Evolutionary conservation across 2,329 filamentous ascomycete genomes (phyloP).

Genomic region (Neofusicoccum umdonicola): DNA sequence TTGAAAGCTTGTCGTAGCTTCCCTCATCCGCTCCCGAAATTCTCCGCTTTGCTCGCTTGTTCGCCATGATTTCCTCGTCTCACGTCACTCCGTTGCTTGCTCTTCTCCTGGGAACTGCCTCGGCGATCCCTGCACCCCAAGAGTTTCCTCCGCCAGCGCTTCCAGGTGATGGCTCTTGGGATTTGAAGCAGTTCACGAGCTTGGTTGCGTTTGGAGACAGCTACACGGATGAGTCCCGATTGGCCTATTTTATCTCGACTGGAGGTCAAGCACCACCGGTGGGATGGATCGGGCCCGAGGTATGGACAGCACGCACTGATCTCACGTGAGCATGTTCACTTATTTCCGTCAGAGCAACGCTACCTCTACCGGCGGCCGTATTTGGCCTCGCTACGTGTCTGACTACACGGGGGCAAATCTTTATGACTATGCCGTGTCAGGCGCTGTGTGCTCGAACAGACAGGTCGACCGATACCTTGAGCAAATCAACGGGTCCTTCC

Average conservation of each 20-base stretch:
- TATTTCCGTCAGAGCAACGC: constrained; percentile 37
- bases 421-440: constrained; percentile 69
- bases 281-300: constrained; percentile 53
- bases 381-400: constrained; percentile 67
- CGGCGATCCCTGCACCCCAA: not conserved
- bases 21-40: not conserved
- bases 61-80: not conserved
- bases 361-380: constrained; percentile 64
- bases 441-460: constrained; percentile 70
- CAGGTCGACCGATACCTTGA: constrained; percentile 58
- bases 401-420: constrained; percentile 55
- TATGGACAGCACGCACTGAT: constrained; percentile 24
- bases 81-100: not conserved
- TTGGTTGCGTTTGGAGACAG: constrained; percentile 72
- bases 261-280: constrained; percentile 60
- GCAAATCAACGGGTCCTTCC: constrained; percentile 55
- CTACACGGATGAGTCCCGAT: constrained; percentile 70
- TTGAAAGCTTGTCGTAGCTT: constrained; percentile 9
- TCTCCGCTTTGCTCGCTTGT: constrained; percentile 7
- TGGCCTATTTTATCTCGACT: constrained; percentile 61
- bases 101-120: not conserved
- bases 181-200: constrained; percentile 55
- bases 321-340: not conserved
- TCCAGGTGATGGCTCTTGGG: constrained; percentile 28
- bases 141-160: not conserved